phyloP scores from a whole-genome alignment of 257 asterid genomes.

The Solanum clarkiae region DNA sequence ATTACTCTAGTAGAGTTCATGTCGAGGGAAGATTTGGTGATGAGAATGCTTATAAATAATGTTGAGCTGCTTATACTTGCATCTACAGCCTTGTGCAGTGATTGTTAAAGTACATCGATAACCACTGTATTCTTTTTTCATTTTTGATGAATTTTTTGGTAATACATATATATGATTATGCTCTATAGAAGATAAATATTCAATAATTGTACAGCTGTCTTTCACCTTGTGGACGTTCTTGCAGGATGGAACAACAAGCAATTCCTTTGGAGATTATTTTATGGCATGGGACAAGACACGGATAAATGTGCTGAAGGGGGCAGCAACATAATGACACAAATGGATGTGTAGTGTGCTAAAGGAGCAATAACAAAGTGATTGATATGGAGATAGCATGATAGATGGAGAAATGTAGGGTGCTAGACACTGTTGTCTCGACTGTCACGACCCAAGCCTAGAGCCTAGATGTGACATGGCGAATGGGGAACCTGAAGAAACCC shows the following conservation, averaged over 20 bases:
- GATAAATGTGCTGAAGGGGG: not conserved
- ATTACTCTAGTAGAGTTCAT: slow-evolving; percentile 27
- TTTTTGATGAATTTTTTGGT: not conserved
- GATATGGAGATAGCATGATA: slow-evolving; percentile 46
- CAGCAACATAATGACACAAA: not conserved
- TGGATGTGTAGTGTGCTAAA: not conserved
- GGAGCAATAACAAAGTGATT: not conserved
- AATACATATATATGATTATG: not conserved
- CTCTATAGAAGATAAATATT: not conserved
- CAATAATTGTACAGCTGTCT: not conserved
- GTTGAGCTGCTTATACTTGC: slow-evolving; percentile 50
- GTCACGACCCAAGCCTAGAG: no score
- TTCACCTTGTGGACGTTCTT: not conserved
- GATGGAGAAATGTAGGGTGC: slow-evolving; percentile 30
- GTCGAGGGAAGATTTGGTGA: slow-evolving; percentile 15
- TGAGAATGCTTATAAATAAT: slow-evolving; percentile 35
- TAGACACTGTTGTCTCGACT: slow-evolving; percentile 10
- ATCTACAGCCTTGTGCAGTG: slow-evolving; percentile 26
- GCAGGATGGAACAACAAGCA: slow-evolving; percentile 40
- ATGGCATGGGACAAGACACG: not conserved
- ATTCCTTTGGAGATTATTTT: slow-evolving; percentile 59
- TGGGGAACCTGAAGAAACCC: no score
- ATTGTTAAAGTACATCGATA: slow-evolving; percentile 28
- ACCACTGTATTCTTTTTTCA: not conserved
- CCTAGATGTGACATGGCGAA: no score